A percentile compares a stretch with the other conserved stretches of the same genome.
These are phyloP conservation scores for Zoysia japonica DNA, from an alignment of 176 grass and related monocot species.

Conservation along the genomic window DNA sequence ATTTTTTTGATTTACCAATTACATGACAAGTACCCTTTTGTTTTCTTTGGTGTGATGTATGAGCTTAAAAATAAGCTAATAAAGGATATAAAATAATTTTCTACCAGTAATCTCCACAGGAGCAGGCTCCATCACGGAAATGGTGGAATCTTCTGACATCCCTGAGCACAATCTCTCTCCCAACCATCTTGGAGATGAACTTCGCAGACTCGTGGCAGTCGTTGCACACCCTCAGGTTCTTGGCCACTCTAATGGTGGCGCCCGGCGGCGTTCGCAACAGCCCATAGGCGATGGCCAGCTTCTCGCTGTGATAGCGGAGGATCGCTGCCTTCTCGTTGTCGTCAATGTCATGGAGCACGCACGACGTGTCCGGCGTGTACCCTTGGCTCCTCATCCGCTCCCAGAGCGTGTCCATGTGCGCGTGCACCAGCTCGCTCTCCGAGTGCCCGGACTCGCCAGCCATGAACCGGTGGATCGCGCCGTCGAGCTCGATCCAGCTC, in stretches of 20 bases:
- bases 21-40: neutral
- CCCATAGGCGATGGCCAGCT: constrained; percentile 85
- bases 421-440: constrained; percentile 61
- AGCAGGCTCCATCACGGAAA: constrained; percentile 74
- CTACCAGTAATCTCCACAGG: constrained; percentile 88
- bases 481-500: constrained; percentile 82
- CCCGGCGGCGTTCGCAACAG: constrained; percentile 61
- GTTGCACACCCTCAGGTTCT: constrained; percentile 95
- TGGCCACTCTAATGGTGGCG: constrained; percentile 71
- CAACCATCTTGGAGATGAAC: constrained; percentile 74
- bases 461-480: constrained; percentile 68
- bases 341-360: constrained; percentile 77
- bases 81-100: neutral
- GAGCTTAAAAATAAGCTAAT: neutral
- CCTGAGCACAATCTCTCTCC: constrained; percentile 76
- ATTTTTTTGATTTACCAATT: neutral
- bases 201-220: constrained; percentile 88
- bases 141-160: constrained; percentile 85
- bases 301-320: constrained; percentile 81
- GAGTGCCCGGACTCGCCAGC: constrained; percentile 72
- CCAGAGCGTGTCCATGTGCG: constrained; percentile 66
- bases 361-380: constrained; percentile 74
- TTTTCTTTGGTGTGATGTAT: neutral
- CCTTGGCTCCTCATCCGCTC: constrained; percentile 70
- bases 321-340: constrained; percentile 68